Evolutionary conservation across 2,329 filamentous ascomycete species (phyloP).

Genomic region (Pseudogymnoascus sp.): DNA sequence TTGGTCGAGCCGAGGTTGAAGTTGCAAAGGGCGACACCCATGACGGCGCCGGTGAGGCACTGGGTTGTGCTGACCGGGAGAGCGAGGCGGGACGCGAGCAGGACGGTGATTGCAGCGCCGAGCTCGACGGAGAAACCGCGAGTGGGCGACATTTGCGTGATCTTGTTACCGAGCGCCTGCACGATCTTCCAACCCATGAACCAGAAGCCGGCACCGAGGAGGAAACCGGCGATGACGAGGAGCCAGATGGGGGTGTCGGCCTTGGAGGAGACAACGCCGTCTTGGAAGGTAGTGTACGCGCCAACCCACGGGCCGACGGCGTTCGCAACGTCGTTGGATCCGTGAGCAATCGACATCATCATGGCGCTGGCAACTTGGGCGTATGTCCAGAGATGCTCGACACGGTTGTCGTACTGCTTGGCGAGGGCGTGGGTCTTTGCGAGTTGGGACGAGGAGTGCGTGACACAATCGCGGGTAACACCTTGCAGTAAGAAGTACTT

Average conservation of each 20-base stretch:
- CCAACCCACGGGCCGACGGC: conserved; percentile 61
- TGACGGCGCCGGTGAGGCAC: conserved; percentile 74
- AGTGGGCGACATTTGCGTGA: conserved; percentile 58
- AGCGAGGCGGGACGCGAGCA: conserved; percentile 65
- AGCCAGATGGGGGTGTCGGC: conserved; percentile 60
- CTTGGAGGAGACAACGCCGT: conserved; percentile 32
- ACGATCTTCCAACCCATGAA: conserved; percentile 80
- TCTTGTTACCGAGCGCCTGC: conserved; percentile 68
- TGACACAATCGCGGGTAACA: conserved; percentile 14
- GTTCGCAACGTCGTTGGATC: conserved; percentile 69
- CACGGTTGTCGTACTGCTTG: conserved; percentile 58
- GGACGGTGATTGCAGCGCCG: conserved; percentile 67
- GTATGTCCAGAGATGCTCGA: conserved; percentile 52
- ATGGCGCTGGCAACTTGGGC: conserved; percentile 44
- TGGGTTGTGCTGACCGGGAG: conserved; percentile 69
- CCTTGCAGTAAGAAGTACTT: conserved; percentile 21
- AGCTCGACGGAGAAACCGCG: conserved; percentile 66
- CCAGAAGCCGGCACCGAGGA: conserved; percentile 57
- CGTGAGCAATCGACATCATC: conserved; percentile 49
- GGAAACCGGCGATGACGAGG: conserved; percentile 57
- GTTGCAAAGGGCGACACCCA: conserved; percentile 71
- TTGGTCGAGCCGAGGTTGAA: conserved; percentile 64
- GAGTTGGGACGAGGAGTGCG: conserved; percentile 10
- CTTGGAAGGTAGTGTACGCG: conserved; percentile 60
- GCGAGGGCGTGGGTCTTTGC: conserved; percentile 9